These are phyloP conservation scores for Trichoderma reesei DNA, from an alignment of 495 filamentous ascomycete species.

Conservation along the genomic window DNA sequence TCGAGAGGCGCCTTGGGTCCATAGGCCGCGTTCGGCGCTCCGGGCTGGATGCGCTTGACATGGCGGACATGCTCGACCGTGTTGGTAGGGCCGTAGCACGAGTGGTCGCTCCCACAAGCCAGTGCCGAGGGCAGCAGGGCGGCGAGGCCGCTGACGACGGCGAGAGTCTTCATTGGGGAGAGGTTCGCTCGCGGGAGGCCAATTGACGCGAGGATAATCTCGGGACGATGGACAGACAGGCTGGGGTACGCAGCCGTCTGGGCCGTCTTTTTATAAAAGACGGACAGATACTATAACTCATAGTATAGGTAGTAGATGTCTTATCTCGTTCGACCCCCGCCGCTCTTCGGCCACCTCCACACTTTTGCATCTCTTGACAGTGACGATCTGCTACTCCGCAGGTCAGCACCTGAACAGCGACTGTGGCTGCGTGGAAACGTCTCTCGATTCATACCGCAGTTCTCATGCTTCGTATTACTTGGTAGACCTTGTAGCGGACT, in stretches of 20 bases:
- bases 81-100: conserved; percentile 23
- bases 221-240: background rate
- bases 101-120: conserved; percentile 19
- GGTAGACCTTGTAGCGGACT: background rate
- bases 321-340: background rate
- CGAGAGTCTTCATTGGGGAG: background rate
- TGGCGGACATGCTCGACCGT: conserved; percentile 29
- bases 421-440: no score
- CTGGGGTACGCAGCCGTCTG: background rate
- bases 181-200: background rate
- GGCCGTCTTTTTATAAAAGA: no score
- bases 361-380: background rate
- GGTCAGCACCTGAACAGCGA: background rate
- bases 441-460: background rate
- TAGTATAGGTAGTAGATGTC: no score
- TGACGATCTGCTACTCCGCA: background rate
- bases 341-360: background rate
- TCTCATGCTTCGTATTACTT: background rate
- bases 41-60: conserved; percentile 41
- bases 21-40: conserved; percentile 30
- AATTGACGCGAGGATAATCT: background rate
- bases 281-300: no score
- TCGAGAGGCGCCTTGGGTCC: conserved; percentile 24
- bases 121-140: conserved; percentile 12
- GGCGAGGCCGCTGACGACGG: background rate